phyloP scores from a whole-genome alignment of 345 rosid genomes.

The Populus simonii region DNA sequence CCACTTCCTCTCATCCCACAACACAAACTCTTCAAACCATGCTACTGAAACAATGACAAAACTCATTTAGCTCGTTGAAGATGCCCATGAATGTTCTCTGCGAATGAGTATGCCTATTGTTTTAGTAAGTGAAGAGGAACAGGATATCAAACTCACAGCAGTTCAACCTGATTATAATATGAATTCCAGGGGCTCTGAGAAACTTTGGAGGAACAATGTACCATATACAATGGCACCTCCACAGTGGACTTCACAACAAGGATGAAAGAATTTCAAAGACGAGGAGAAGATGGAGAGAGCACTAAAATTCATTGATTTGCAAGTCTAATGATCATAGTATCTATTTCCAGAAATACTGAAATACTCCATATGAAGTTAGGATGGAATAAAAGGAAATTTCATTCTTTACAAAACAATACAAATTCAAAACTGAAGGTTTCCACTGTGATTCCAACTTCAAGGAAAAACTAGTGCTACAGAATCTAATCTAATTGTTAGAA shows the following conservation, averaged over 20 bases:
- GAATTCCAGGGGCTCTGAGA: not conserved
- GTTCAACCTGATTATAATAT: not conserved
- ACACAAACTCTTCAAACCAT: not conserved
- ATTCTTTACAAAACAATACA: not conserved
- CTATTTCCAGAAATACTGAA: not conserved
- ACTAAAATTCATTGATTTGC: not conserved
- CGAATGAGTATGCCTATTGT: not conserved
- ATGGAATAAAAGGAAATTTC: not conserved
- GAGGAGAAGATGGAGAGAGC: not conserved
- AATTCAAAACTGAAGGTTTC: not conserved
- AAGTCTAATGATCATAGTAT: not conserved
- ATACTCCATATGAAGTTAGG: not conserved
- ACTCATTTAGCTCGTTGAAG: not conserved
- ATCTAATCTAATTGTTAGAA: not conserved
- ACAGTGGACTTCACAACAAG: not conserved
- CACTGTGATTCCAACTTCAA: not conserved
- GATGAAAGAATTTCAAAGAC: not conserved
- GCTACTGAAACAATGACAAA: not conserved
- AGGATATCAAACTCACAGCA: not conserved
- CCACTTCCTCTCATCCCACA: not conserved
- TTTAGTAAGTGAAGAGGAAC: not conserved
- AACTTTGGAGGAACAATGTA: not conserved
- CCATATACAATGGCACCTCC: not conserved
- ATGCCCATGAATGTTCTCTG: not conserved
- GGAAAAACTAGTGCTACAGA: not conserved